Conservation (phyloP, 371 early-diverging fungal species). For the Sporodiniella umbellata region DNA sequence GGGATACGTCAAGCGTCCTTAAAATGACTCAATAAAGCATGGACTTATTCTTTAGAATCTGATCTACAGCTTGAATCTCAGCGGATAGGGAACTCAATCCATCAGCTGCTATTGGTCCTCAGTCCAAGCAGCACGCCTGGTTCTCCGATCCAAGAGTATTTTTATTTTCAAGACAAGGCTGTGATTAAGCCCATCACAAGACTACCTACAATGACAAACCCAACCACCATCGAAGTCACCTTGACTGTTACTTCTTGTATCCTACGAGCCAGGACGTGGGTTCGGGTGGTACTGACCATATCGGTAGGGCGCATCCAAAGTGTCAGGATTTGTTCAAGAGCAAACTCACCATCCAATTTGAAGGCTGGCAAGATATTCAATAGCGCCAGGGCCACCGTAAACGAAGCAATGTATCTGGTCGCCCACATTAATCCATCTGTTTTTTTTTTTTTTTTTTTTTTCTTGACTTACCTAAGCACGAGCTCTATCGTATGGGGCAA, state of each 20-base stretch:
- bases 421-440: too few relatives aligned
- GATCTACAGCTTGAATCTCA: too few relatives aligned
- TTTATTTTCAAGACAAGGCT: too few relatives aligned
- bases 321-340: constrained; percentile 43
- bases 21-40: too few relatives aligned
- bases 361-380: constrained; percentile 80
- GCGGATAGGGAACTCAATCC: too few relatives aligned
- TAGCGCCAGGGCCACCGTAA: constrained; percentile 72
- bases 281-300: constrained; percentile 18
- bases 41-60: too few relatives aligned
- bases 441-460: not conserved
- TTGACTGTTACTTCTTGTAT: constrained; percentile 25
- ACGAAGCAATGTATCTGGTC: constrained; percentile 67
- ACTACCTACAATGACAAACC: constrained; percentile 45
- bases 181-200: constrained; percentile 30
- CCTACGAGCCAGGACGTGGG: constrained; percentile 10
- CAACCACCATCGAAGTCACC: constrained; percentile 31
- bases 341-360: constrained; percentile 74
- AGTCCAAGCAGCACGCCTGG: too few relatives aligned
- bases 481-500: constrained; percentile 58
- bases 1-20: too few relatives aligned
- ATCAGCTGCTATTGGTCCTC: too few relatives aligned
- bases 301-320: constrained; percentile 16
- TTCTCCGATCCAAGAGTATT: too few relatives aligned
- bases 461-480: constrained; percentile 42